Evolutionary conservation across 805 yeast species (phyloP).

Genomic region (Naumovozyma baii): DNA sequence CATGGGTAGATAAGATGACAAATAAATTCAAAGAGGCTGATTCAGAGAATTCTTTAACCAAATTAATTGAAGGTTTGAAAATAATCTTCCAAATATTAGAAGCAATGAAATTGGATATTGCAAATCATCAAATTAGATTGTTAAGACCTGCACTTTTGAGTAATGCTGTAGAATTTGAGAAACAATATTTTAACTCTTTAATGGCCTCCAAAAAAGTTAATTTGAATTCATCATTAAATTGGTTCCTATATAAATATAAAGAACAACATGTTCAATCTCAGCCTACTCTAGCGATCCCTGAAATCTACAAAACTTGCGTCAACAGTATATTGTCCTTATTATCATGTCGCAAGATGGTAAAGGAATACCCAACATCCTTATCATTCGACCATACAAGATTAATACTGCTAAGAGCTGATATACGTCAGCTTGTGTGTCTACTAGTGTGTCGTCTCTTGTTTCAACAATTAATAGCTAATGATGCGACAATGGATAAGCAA

Average conservation of each 20-base stretch:
- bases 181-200: constrained; percentile 56
- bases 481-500: constrained; percentile 21
- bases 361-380: constrained; percentile 73
- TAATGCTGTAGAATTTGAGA: constrained; percentile 82
- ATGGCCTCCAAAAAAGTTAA: constrained; percentile 44
- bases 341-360: constrained; percentile 70
- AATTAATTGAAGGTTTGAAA: constrained; percentile 66
- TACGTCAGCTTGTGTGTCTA: constrained; percentile 73
- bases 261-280: constrained; percentile 9
- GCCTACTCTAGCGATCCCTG: constrained; percentile 6
- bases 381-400: constrained; percentile 78
- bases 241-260: constrained; percentile 42
- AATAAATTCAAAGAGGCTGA: constrained; percentile 40
- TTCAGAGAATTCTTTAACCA: constrained; percentile 35
- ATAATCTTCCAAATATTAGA: constrained; percentile 75
- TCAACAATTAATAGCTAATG: constrained; percentile 49
- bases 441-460: constrained; percentile 64
- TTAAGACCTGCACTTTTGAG: constrained; percentile 76
- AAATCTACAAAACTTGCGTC: constrained; percentile 35
- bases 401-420: constrained; percentile 70
- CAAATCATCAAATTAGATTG: constrained; percentile 85
- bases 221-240: constrained; percentile 48
- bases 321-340: constrained; percentile 52
- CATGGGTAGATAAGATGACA: constrained; percentile 80
- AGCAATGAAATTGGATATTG: constrained; percentile 91